Conservation (phyloP, 352 stramenopile species). For the Thraustochytrium sp. region DNA sequence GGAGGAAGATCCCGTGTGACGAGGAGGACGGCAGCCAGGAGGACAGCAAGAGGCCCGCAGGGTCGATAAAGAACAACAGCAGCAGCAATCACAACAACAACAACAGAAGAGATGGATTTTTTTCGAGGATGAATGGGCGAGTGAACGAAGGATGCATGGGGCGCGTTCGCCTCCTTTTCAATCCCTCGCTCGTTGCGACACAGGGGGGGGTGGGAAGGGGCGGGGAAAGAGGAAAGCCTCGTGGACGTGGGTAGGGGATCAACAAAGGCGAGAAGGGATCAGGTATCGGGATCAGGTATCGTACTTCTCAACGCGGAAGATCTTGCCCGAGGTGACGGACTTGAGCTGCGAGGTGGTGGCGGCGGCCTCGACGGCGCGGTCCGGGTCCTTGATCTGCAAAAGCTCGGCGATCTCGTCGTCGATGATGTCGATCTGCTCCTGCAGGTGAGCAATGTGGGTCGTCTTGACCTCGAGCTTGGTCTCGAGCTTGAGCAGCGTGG, state of each 20-base stretch:
- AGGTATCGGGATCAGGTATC: not conserved
- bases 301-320: constrained; percentile 41
- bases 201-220: too few relatives aligned
- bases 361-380: not conserved
- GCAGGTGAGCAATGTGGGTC: not conserved
- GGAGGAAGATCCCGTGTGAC: too few relatives aligned
- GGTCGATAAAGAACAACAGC: too few relatives aligned
- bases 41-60: too few relatives aligned
- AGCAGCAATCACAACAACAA: not conserved
- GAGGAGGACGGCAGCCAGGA: not conserved
- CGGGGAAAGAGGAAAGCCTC: too few relatives aligned
- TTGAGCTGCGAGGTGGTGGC: constrained; percentile 22
- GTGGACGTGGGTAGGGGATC: too few relatives aligned
- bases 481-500: constrained; percentile 29
- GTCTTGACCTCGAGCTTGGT: not conserved
- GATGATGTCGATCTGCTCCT: not conserved
- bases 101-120: not conserved
- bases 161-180: too few relatives aligned
- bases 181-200: too few relatives aligned
- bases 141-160: too few relatives aligned
- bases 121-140: too few relatives aligned
- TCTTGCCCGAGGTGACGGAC: constrained; percentile 40
- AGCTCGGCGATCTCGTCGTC: constrained; percentile 38
- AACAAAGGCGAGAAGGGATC: not conserved
- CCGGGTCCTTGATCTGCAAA: not conserved